Evolutionary conservation across 169 alveolate genomes (phyloP).

Genomic region (Plasmodium falciparum): DNA sequence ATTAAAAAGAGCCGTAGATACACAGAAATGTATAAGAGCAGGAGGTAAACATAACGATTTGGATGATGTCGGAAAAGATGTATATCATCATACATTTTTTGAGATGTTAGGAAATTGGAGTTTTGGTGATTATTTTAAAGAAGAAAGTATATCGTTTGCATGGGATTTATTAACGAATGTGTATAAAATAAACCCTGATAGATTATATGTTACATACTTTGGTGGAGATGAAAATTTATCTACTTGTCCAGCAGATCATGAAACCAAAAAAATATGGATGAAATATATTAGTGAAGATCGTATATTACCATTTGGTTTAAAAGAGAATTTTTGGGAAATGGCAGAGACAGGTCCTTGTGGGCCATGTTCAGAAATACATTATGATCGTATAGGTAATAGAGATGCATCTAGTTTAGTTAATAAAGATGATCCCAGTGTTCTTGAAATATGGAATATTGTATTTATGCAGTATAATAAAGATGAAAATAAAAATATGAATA

Average conservation of each 20-base stretch:
- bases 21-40: slow-evolving; percentile 97
- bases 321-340: slow-evolving; percentile 98
- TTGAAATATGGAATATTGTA: slow-evolving; percentile 96
- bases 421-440: slow-evolving; percentile 94
- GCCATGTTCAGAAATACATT: slow-evolving; percentile 97
- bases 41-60: slow-evolving; percentile 92
- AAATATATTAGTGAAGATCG: slow-evolving; percentile 88
- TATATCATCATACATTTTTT: slow-evolving; percentile 96
- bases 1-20: slow-evolving; percentile 93
- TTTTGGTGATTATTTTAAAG: slow-evolving; percentile 96
- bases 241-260: slow-evolving; percentile 90
- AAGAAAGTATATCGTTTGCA: slow-evolving; percentile 94
- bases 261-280: slow-evolving; percentile 92
- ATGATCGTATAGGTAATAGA: slow-evolving; percentile 92
- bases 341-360: slow-evolving; percentile 98
- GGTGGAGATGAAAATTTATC: slow-evolving; percentile 95
- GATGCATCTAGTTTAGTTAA: slow-evolving; percentile 94
- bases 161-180: slow-evolving; percentile 93
- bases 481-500: slow-evolving; percentile 88
- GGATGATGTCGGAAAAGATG: slow-evolving; percentile 97
- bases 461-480: slow-evolving; percentile 95
- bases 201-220: slow-evolving; percentile 94
- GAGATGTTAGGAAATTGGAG: slow-evolving; percentile 98
- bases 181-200: slow-evolving; percentile 85
- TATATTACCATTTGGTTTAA: slow-evolving; percentile 90